Base-by-base conservation (phyloP, 2,329 filamentous ascomycete genomes). In the Alternaria triticimaculans region DNA sequence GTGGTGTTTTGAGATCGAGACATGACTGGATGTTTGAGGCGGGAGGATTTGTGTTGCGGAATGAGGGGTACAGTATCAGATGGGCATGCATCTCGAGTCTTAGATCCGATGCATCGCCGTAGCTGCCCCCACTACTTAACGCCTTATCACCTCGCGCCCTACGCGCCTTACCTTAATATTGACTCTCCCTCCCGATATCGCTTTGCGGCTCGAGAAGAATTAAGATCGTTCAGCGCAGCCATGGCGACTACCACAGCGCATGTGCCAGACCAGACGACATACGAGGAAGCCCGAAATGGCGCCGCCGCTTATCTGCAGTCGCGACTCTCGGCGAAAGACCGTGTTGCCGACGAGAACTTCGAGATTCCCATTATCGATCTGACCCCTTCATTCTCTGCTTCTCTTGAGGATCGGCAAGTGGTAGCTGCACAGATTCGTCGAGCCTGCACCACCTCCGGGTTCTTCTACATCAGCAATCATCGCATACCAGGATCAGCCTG, bases 391-490 rank as follows among this genome's bases (percentile, higher is more conserved):
- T 82, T 82, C 60, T 79, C 78, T 0, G 26, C 66, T 3, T 71
- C 69, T 9, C 59, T 78, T 8, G 61, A 71, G 11, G 75, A 77
- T 21, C 74, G 80, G 7, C 75, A 77, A 63, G 68, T 72, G 18
- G 71, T 84, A 2, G 82, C 82, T 3, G 58, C 65, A 4, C 72
- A 82, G 41, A 82, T 83, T 25, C 76, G 72, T 7, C 65, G 73
- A 21, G 80, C 81, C 1, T 82, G 81, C 61, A 78, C 72, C 7
- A 78, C 69, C n/a, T 78, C 76, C 5, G 80, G 81, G 8, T 82
- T 83, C 68, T 82, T 82, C 66, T 81, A 81, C 66, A 78, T 83
- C 48, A 79, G 74, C 11, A 77, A 77, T 15, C 81, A 83, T 55
- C 71, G 75, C 10, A 67, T 82, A 6, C 60, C 80, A 2, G 55